phyloP scores from a whole-genome alignment of 352 stramenopile species.

The Phytopythium vexans region DNA sequence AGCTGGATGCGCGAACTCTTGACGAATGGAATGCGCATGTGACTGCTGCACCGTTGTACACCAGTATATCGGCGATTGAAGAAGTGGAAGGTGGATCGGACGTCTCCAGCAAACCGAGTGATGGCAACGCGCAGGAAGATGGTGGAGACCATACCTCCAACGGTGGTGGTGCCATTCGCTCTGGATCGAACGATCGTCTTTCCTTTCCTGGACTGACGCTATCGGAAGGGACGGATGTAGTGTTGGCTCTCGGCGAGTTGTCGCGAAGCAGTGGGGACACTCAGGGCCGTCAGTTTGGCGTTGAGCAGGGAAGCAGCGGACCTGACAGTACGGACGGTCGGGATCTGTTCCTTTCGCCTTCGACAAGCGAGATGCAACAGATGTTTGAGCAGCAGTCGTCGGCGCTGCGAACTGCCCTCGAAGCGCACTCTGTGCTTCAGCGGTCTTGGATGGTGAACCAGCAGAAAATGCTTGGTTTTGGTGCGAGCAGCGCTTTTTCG shows the following conservation, averaged over 20 bases:
- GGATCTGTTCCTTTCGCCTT: constrained; percentile 82
- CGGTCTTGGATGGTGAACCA: constrained; percentile 76
- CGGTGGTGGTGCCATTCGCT: no score
- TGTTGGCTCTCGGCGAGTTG: constrained; percentile 60
- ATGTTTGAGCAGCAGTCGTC: constrained; percentile 86
- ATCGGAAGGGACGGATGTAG: constrained; percentile 76
- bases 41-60: constrained; percentile 62
- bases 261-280: constrained; percentile 26
- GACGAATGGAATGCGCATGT: constrained; percentile 79
- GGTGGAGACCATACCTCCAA: background rate
- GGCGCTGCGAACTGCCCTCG: constrained; percentile 61
- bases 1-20: constrained; percentile 59
- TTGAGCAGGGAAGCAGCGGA: constrained; percentile 32
- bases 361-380: constrained; percentile 83
- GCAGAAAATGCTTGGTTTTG: constrained; percentile 64
- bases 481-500: constrained; percentile 49
- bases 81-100: constrained; percentile 5
- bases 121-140: constrained; percentile 11
- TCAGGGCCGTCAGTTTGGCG: constrained; percentile 39
- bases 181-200: constrained; percentile 1
- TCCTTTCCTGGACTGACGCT: constrained; percentile 51
- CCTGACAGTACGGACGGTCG: constrained; percentile 56
- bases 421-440: constrained; percentile 71
- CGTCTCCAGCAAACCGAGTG: constrained; percentile 2
- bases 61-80: constrained; percentile 54